phyloP scores from a whole-genome alignment of 441 rosid species.

The Adansonia grandidieri region DNA sequence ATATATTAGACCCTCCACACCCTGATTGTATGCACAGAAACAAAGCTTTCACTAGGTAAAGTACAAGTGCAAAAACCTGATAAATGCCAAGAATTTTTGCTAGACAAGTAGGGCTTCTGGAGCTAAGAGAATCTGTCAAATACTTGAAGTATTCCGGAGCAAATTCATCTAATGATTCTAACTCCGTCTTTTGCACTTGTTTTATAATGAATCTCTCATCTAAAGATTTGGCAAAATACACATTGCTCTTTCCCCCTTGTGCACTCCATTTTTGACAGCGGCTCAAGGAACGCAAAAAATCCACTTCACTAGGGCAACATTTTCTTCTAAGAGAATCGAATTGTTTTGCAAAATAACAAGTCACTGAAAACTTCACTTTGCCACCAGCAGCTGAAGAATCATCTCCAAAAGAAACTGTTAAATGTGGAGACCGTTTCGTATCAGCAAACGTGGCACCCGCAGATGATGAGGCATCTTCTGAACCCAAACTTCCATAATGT shows the following conservation, averaged over 20 bases:
- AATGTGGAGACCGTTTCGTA: constrained; percentile 69
- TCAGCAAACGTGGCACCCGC: constrained; percentile 47
- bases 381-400: constrained; percentile 62
- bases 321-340: constrained; percentile 78
- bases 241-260: constrained; percentile 97
- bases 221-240: constrained; percentile 86
- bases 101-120: constrained; percentile 90
- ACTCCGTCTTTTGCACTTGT: constrained; percentile 81
- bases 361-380: constrained; percentile 78
- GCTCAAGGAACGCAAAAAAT: constrained; percentile 81
- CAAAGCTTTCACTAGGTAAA: neutral
- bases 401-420: constrained; percentile 70
- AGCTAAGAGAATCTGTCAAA: constrained; percentile 64
- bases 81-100: constrained; percentile 95
- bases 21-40: neutral
- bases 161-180: constrained; percentile 88
- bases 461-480: constrained; percentile 56
- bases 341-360: constrained; percentile 86
- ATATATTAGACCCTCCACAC: neutral
- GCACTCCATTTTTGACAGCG: constrained; percentile 91
- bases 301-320: constrained; percentile 79
- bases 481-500: constrained; percentile 53
- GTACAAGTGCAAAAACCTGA: constrained; percentile 60
- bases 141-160: constrained; percentile 83
- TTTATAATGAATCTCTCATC: constrained; percentile 94